A percentile compares a stretch with the other conserved stretches of the same genome.
phyloP scores from a whole-genome alignment of 495 filamentous ascomycete genomes.

The Collariella sp. region DNA sequence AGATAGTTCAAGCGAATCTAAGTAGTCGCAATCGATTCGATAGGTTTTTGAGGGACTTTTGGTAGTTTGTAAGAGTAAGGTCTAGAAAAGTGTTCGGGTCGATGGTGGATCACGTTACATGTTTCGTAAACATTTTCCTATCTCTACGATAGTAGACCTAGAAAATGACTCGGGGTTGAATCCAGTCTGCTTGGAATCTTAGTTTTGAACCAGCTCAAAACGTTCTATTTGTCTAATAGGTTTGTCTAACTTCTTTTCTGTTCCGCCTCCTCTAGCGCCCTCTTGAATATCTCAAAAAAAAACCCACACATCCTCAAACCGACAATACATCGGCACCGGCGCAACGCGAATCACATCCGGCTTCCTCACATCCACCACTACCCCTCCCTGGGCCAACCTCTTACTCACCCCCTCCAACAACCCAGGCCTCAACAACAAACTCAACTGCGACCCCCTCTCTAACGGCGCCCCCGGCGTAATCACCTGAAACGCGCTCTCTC shows the following conservation, averaged over 20 bases:
- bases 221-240: no score
- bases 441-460: slow-evolving; percentile 80
- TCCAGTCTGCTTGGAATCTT: no score
- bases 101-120: no score
- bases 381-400: slow-evolving; percentile 55
- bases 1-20: no score
- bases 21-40: no score
- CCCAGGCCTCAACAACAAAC: slow-evolving; percentile 57
- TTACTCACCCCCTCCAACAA: slow-evolving; percentile 62
- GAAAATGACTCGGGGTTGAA: no score
- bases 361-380: slow-evolving; percentile 80
- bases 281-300: slow-evolving; percentile 59
- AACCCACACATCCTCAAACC: slow-evolving; percentile 64
- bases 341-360: slow-evolving; percentile 88
- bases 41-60: no score
- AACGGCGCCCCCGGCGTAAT: slow-evolving; percentile 69
- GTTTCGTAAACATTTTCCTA: no score
- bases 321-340: slow-evolving; percentile 84
- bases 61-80: no score
- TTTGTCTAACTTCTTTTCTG: not conserved
- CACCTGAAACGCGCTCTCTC: slow-evolving; percentile 52
- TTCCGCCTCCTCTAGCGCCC: slow-evolving; percentile 36
- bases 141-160: no score
- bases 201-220: no score
- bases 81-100: no score